Percentiles rank a stretch among this genome's conserved stretches.
Evolutionary conservation across 2,329 filamentous ascomycete genomes (phyloP).

Genomic region (Aspergillus viridinutans): DNA sequence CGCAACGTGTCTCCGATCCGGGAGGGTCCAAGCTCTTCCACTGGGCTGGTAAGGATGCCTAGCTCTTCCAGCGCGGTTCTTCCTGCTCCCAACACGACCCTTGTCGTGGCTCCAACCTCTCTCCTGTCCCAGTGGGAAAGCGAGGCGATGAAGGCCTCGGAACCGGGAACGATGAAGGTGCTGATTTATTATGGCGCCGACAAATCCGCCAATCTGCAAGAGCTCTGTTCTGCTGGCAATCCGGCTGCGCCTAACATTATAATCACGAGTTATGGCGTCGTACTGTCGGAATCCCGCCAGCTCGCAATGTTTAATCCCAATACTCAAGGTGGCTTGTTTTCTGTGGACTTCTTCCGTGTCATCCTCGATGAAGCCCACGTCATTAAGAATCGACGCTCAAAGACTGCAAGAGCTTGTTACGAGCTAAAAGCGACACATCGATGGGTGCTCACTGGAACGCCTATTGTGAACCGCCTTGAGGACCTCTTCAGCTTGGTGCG

Average conservation of each 20-base stretch:
- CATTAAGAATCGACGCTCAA: conserved; percentile 86
- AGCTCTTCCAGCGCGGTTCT: conserved; percentile 56
- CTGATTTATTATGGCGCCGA: conserved; percentile 91
- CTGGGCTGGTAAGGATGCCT: conserved; percentile 59
- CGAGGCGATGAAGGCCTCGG: conserved; percentile 87
- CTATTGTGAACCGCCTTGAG: conserved; percentile 92
- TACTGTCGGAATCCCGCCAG: conserved; percentile 83
- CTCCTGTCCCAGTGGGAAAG: conserved; percentile 96
- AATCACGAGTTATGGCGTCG: conserved; percentile 89
- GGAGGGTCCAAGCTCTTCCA: conserved; percentile 45
- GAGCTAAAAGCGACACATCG: conserved; percentile 79
- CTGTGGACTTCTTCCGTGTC: conserved; percentile 87
- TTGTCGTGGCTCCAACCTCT: conserved; percentile 96
- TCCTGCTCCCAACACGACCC: conserved; percentile 77
- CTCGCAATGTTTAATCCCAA: conserved; percentile 54
- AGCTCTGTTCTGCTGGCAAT: conserved; percentile 72
- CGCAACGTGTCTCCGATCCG: conserved; percentile 50
- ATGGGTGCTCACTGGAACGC: conserved; percentile 92
- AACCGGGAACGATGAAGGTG: conserved; percentile 73
- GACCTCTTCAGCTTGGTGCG: conserved; percentile 90
- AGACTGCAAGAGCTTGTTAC: conserved; percentile 93
- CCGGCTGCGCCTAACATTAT: conserved; percentile 80
- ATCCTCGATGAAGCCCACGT: conserved; percentile 94
- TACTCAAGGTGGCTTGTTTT: conserved; percentile 71
- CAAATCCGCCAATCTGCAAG: conserved; percentile 72